These are phyloP conservation scores for Closterium sp. DNA, from an alignment of 139 green algal genomes.

Conservation along the genomic window DNA sequence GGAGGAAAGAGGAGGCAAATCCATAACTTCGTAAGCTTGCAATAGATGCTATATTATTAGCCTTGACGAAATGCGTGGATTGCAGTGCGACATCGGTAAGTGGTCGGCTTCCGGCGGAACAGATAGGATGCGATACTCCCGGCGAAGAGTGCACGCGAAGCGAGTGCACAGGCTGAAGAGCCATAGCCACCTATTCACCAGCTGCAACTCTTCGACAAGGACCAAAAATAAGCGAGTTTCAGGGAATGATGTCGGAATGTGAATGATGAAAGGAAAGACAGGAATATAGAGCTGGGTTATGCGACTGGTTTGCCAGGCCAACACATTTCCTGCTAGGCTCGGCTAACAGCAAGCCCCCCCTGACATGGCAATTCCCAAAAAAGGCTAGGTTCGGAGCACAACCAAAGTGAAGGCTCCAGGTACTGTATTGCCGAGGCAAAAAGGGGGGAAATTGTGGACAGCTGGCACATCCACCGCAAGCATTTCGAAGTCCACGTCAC, in stretches of 20 bases:
- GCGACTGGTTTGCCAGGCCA: too few relatives aligned
- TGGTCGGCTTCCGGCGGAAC: background rate
- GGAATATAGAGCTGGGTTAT: too few relatives aligned
- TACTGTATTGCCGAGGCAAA: background rate
- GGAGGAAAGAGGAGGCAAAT: background rate
- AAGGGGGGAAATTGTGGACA: background rate
- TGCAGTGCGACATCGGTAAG: background rate
- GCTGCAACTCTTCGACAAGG: background rate
- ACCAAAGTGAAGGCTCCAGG: background rate
- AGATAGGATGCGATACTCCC: background rate
- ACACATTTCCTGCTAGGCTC: too few relatives aligned
- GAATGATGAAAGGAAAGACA: too few relatives aligned
- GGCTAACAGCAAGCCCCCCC: too few relatives aligned
- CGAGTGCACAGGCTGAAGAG: background rate
- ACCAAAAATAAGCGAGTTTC: background rate
- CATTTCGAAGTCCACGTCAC: background rate
- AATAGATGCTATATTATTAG: background rate
- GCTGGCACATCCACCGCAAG: background rate
- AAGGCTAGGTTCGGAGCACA: background rate
- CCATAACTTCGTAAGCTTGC: background rate
- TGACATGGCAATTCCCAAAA: too few relatives aligned
- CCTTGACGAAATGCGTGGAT: background rate
- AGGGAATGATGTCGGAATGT: too few relatives aligned
- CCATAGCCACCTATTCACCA: background rate
- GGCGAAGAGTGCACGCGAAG: background rate